phyloP scores from a whole-genome alignment of 179 eudicot genomes.

The Silene noctiflora region DNA sequence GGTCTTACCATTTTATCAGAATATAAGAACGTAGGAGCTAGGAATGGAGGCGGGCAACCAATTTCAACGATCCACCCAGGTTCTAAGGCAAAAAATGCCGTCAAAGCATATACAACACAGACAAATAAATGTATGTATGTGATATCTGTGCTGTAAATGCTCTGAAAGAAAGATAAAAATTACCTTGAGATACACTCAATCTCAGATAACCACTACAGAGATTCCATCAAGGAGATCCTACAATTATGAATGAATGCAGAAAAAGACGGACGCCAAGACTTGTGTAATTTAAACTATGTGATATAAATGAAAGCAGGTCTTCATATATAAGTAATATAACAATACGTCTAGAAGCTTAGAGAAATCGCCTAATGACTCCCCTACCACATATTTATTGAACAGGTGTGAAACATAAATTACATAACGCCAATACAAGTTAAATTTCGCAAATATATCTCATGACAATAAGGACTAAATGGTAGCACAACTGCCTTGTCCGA shows the following conservation, averaged over 20 bases:
- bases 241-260: not conserved
- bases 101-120: not conserved
- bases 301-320: not conserved
- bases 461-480: not conserved
- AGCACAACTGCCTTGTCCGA: not conserved
- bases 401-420: not conserved
- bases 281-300: not conserved
- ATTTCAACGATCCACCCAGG: not conserved
- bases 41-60: not conserved
- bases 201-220: not conserved
- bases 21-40: constrained; percentile 1
- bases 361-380: not conserved
- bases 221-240: not conserved
- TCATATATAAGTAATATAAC: not conserved
- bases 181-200: not conserved
- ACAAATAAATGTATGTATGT: not conserved
- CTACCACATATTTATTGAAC: not conserved
- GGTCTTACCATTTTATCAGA: constrained; percentile 12
- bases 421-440: not conserved
- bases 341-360: not conserved
- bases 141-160: constrained; percentile 8
- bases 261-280: not conserved
- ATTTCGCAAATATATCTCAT: not conserved
- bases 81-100: not conserved
- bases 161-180: not conserved